Base-by-base conservation (phyloP, 495 filamentous ascomycete genomes). In the Sordaria brevicollis region DNA sequence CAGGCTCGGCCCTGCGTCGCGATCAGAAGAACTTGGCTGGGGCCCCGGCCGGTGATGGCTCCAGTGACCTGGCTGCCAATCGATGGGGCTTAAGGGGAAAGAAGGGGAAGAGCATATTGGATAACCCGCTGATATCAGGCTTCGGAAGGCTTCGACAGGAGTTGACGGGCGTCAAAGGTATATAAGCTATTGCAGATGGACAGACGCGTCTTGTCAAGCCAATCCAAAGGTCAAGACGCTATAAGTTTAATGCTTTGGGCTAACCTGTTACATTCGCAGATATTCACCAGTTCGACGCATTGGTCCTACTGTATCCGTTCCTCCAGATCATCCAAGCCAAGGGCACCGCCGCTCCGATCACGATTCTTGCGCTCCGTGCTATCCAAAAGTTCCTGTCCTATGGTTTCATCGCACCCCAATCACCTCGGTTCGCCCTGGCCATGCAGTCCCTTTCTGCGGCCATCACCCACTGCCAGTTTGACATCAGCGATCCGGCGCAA, bases 371-470 rank as follows among this genome's bases (percentile, higher is more conserved):
- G 31, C 85, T 99, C 38, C 87, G 96, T 67, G 92, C 96, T n/a
- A 93, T 98, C 69, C 95, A 94, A 57, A 99, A 98, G 76, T 96
- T 99, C 83, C 91, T 99, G 73, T 88, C 93, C 29, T 99, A 99
- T 76, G 93, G 93, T 57, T 91, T 99, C 70, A 91, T 99, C 70
- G 89, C 88, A 68, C 85, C 84, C 65, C 85, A 89, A 65, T 97
- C 93, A 13, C 95, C 94, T 4, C 87, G 93, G 69, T 89, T 98
- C 35, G 84, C 93, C 0, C 84, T 93, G 54, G 95, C 91, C 25
- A 98, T 99, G 96, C 95, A 97, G 77, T 87, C 93, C 15, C 84
- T 99, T 13, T 96, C 95, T 3, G 91, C 92, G 2, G 94, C 96
- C 36, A 96, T 98, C 74, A 99, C 95, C 62, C 94, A 99, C 75